Evolutionary conservation across 768 basidiomycete genomes (phyloP).

Genomic region (Leccinum variicolor): DNA sequence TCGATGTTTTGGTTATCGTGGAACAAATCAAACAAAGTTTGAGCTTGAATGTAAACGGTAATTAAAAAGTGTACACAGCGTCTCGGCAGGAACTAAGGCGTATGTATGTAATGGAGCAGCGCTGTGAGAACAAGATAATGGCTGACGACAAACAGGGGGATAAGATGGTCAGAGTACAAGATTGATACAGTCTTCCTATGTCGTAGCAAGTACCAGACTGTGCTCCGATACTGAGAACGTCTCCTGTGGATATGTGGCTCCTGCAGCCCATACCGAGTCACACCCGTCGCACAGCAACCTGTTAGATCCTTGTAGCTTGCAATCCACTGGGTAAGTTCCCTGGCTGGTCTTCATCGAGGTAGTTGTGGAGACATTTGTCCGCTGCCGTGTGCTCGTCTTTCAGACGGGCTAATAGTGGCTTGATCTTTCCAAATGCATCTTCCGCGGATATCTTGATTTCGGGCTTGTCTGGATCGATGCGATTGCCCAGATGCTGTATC

Average conservation of each 20-base stretch:
- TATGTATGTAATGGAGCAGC: slow-evolving; percentile 22
- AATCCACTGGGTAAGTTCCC: background rate
- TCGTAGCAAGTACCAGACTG: slow-evolving; percentile 17
- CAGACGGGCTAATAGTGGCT: slow-evolving; percentile 51
- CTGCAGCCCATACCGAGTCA: slow-evolving; percentile 5
- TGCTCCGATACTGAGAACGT: slow-evolving; percentile 15
- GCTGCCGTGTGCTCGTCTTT: slow-evolving; percentile 69
- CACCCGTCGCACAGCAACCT: slow-evolving; percentile 12
- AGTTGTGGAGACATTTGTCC: slow-evolving; percentile 60
- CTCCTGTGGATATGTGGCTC: slow-evolving; percentile 6
- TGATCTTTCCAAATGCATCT: slow-evolving; percentile 60
- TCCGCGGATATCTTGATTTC: slow-evolving; percentile 39
- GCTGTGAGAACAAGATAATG: slow-evolving; percentile 19
- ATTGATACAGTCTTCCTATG: slow-evolving; percentile 18
- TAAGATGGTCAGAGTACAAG: slow-evolving; percentile 22
- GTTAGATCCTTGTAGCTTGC: slow-evolving; percentile 1
- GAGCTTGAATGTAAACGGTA: slow-evolving; percentile 17
- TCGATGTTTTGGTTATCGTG: slow-evolving; percentile 7
- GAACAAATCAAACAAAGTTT: slow-evolving; percentile 12
- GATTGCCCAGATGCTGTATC: slow-evolving; percentile 84
- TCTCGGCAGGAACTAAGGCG: slow-evolving; percentile 22
- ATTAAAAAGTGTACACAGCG: slow-evolving; percentile 25
- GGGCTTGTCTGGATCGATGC: slow-evolving; percentile 49
- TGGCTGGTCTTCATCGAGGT: slow-evolving; percentile 1
- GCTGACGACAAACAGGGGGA: slow-evolving; percentile 11